Base-by-base conservation (phyloP, 1,284 basidiomycete genomes). In the Porodaedalea pini region DNA sequence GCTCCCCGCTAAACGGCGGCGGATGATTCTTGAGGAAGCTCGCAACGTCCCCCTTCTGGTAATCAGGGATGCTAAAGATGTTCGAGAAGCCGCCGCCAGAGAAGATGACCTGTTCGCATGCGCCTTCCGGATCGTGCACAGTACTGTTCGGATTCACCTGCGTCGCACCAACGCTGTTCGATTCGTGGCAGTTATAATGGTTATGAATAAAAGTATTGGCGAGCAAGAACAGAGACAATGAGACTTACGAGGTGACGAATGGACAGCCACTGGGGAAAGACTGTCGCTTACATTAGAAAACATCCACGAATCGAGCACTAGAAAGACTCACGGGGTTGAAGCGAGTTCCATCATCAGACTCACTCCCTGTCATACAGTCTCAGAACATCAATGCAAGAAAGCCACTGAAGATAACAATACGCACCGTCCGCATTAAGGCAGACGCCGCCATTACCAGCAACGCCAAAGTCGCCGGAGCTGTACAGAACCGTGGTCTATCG, bases 41-140 rank as follows among this genome's bases (percentile, higher is more conserved):
- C 63, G 47, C 59, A 51, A 62, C 62, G 17, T 50, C 64, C 0
- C 34, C 51, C n/a, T 58, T 54, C 60, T 74, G 73, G 61, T 71
- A 75, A 4, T 34, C 49, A 0, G 72, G 70, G 6, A 64, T 61
- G 6, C 63, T 43, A 59, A 73, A 75, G 50, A 70, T 62, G 60
- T 72, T 66, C 54, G 63, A 66, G 64, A 75, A 75, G 17, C 73
- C 73, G 40, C 70, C 72, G 17, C 73, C 73, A 45, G 61, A 63
- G 56, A 63, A 64, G 55, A 69, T 67, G 36, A 64, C 64, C 39
- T 64, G 63, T 50, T 65, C 63, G 55, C 65, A 68, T 19, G 68
- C 68, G 36, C 59, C 54, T 56, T 69, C 68, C 2, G 67, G 67
- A 32, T 64, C 62, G 32, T 55, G 60, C 15, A 66, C 64, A 2